phyloP scores from a whole-genome alignment of 176 grass and related monocot genomes.

The Avena insularis region DNA sequence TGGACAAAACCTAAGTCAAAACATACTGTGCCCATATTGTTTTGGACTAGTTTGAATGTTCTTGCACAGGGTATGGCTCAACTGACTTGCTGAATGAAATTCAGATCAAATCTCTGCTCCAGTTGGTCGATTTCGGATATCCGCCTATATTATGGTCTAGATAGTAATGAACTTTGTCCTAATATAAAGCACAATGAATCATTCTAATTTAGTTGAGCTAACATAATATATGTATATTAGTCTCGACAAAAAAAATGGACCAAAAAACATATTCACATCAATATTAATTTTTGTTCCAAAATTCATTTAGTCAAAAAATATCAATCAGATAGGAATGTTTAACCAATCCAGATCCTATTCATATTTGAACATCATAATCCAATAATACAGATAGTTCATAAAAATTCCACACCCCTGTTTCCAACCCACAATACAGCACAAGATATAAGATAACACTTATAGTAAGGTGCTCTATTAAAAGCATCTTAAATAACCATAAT shows the following conservation, averaged over 20 bases:
- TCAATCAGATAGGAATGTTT: background rate
- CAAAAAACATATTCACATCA: background rate
- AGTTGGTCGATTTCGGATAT: background rate
- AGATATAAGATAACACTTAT: background rate
- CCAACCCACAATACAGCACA: background rate
- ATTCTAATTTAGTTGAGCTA: background rate
- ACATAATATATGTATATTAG: background rate
- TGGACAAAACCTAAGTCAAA: background rate
- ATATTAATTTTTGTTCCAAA: background rate
- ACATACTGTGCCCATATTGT: background rate
- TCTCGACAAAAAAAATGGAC: too few species aligned
- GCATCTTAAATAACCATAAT: background rate
- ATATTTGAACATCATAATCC: background rate
- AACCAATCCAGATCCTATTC: background rate
- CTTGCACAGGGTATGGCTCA: background rate
- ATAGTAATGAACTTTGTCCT: background rate
- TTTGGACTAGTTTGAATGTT: background rate
- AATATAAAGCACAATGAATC: slow-evolving; percentile 3
- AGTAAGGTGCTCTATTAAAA: background rate
- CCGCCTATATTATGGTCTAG: background rate
- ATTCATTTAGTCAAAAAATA: background rate
- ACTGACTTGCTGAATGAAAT: background rate
- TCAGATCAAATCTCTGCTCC: background rate
- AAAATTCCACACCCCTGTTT: background rate
- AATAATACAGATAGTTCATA: background rate